Evolutionary conservation across 1,284 basidiomycete species (phyloP).

Genomic region (Caloboletus firmus): DNA sequence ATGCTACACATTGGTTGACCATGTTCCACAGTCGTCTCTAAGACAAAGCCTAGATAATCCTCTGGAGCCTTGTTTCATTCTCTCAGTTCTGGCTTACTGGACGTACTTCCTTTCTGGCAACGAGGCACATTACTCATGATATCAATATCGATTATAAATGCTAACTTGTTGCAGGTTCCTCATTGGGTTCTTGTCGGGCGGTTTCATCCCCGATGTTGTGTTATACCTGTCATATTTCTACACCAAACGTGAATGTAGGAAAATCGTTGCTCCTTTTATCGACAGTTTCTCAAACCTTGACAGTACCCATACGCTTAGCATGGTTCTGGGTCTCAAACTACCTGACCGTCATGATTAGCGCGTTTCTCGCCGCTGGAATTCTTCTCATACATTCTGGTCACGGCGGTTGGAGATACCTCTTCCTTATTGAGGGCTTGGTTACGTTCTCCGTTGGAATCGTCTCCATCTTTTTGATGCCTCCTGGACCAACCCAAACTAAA

Average conservation of each 20-base stretch:
- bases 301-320: slow-evolving; percentile 64
- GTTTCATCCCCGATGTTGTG: slow-evolving; percentile 63
- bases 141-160: slow-evolving; percentile 32
- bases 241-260: slow-evolving; percentile 53
- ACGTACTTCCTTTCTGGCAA: slow-evolving; percentile 52
- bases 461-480: slow-evolving; percentile 67
- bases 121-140: slow-evolving; percentile 31
- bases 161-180: slow-evolving; percentile 52
- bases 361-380: slow-evolving; percentile 67
- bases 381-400: slow-evolving; percentile 59
- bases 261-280: neutral
- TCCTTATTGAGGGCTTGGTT: slow-evolving; percentile 56
- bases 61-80: slow-evolving; percentile 59
- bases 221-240: slow-evolving; percentile 72
- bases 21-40: neutral
- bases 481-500: slow-evolving; percentile 67
- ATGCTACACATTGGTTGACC: slow-evolving; percentile 2
- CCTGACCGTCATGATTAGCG: slow-evolving; percentile 51
- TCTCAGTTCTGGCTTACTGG: slow-evolving; percentile 62
- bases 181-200: slow-evolving; percentile 56
- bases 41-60: slow-evolving; percentile 41
- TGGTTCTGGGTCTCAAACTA: slow-evolving; percentile 69
- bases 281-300: neutral
- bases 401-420: slow-evolving; percentile 59
- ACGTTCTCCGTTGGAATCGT: slow-evolving; percentile 56